Evolutionary conservation across 805 yeast species (phyloP).

Genomic region (Candida broadrunensis): DNA sequence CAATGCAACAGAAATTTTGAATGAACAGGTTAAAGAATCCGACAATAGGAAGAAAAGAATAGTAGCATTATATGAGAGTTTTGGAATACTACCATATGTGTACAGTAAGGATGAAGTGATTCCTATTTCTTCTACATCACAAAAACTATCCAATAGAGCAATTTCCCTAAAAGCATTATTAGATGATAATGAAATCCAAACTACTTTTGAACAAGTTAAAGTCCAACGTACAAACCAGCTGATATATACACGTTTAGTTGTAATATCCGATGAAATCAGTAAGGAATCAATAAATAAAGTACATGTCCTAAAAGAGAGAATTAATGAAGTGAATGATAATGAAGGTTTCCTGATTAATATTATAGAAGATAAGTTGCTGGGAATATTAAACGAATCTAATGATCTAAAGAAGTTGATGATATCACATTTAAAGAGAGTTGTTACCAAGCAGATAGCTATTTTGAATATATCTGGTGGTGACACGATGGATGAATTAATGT

Average conservation of each 20-base stretch:
- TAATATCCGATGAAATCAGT: neutral
- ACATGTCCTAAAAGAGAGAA: constrained; percentile 1
- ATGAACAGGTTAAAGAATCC: constrained; percentile 1
- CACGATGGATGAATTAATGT: constrained; percentile 4
- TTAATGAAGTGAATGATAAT: constrained; percentile 1
- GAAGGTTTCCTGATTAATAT: constrained; percentile 1
- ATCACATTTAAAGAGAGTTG: constrained; percentile 8
- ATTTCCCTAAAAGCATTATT: neutral
- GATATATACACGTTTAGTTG: neutral
- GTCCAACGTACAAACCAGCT: neutral
- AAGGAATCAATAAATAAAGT: neutral
- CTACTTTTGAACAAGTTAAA: neutral
- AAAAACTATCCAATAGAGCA: constrained; percentile 5
- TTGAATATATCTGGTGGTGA: neutral
- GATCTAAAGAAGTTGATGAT: constrained; percentile 5
- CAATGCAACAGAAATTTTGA: constrained; percentile 12
- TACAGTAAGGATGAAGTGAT: constrained; percentile 28
- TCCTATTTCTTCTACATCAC: constrained; percentile 22
- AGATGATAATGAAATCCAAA: neutral
- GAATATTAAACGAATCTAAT: constrained; percentile 6
- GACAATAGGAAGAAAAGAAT: constrained; percentile 8
- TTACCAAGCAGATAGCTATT: constrained; percentile 9
- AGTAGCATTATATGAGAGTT: constrained; percentile 17
- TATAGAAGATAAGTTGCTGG: constrained; percentile 1
- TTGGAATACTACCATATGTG: constrained; percentile 18